Percentiles rank a stretch among this genome's conserved stretches.
phyloP scores from a whole-genome alignment of 768 basidiomycete genomes.

The Trametes elegans region DNA sequence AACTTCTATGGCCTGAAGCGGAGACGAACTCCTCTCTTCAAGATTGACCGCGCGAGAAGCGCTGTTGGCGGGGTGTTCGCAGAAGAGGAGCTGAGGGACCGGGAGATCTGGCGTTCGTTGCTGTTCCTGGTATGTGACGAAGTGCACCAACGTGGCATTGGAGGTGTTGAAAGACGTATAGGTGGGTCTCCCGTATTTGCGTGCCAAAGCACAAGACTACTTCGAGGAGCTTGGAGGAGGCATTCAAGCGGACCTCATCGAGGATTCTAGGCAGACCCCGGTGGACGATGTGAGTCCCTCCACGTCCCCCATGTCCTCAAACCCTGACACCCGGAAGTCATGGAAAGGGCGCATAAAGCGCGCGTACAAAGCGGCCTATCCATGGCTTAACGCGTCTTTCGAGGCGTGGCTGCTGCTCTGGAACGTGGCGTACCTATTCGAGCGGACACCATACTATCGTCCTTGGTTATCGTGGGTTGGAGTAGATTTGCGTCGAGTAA shows the following conservation, averaged over 20 bases:
- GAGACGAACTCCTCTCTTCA: slow-evolving; percentile 66
- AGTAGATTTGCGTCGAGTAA: slow-evolving; percentile 76
- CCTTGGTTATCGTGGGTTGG: slow-evolving; percentile 91
- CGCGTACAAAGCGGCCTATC: slow-evolving; percentile 73
- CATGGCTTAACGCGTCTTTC: slow-evolving; percentile 73
- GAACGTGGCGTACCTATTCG: slow-evolving; percentile 91
- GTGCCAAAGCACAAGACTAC: slow-evolving; percentile 87
- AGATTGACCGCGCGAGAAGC: slow-evolving; percentile 61
- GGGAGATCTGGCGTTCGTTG: slow-evolving; percentile 75
- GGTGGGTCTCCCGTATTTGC: slow-evolving; percentile 88
- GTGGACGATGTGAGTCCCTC: slow-evolving; percentile 49
- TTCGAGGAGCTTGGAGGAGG: slow-evolving; percentile 90
- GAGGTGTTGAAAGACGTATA: slow-evolving; percentile 25
- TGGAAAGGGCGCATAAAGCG: slow-evolving; percentile 53
- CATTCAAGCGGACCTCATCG: slow-evolving; percentile 59
- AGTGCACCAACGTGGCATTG: not conserved
- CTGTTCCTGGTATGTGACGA: slow-evolving; percentile 65
- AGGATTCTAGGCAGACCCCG: slow-evolving; percentile 45
- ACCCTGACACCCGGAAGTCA: slow-evolving; percentile 38
- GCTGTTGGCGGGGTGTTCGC: slow-evolving; percentile 65
- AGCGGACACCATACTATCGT: slow-evolving; percentile 79
- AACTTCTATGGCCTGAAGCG: slow-evolving; percentile 94
- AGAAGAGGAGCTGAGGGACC: slow-evolving; percentile 62
- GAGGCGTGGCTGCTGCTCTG: slow-evolving; percentile 82
- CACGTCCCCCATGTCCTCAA: not conserved